Evolutionary conservation across 2,329 filamentous ascomycete genomes (phyloP), one percentile per base, ranked within the genome.

Genomic region (Chalara sp.): DNA sequence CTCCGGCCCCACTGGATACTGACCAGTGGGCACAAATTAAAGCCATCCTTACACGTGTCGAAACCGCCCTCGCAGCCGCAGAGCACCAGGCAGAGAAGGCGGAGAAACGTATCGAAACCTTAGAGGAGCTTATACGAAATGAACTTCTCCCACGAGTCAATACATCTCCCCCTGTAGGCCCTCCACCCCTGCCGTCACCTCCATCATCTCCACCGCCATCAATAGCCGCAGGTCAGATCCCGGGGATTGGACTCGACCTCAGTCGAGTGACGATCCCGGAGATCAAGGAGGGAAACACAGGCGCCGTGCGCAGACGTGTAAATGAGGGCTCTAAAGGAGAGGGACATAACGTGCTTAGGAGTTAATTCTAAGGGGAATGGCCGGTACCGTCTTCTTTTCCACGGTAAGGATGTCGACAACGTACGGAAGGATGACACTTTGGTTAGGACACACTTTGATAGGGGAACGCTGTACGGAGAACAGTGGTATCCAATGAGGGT

Each of bases 401-500:
- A 50, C 30, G 32, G 42, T 31, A 21, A 50, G 13, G 35, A 50
- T 40, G 35, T 50, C 42, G 42, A 50, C 41, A 50, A 45, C 8
- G 48, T 46, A 46, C 44, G 35, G 33, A 50, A 30, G 48, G 44
- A 46, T 30, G 44, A 46, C n/a, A 50, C 33, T 50, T 50, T 33
- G 48, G 29, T 50, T 28, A 50, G 30, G 32, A 50, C 48, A 50
- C 35, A 50, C 44, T 46, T 50, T 50, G 31, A 50, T 46, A 50
- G 33, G 44, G 48, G 44, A 50, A 50, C 44, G 37, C 35, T 50
- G 29, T 50, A 50, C 37, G 31, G 44, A 50, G 44, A 50, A 44
- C 48, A 50, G 48, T 46, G 31, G 43, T 46, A 50, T 50, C 33
- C 44, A n/a, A 42, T 47, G 44, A 50, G 48, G 48, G 48, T 50